A percentile compares a stretch with the other conserved stretches of the same genome.
Evolutionary conservation across 2,329 filamentous ascomycete species (phyloP).

Genomic region (Rhinocladiella similis): DNA sequence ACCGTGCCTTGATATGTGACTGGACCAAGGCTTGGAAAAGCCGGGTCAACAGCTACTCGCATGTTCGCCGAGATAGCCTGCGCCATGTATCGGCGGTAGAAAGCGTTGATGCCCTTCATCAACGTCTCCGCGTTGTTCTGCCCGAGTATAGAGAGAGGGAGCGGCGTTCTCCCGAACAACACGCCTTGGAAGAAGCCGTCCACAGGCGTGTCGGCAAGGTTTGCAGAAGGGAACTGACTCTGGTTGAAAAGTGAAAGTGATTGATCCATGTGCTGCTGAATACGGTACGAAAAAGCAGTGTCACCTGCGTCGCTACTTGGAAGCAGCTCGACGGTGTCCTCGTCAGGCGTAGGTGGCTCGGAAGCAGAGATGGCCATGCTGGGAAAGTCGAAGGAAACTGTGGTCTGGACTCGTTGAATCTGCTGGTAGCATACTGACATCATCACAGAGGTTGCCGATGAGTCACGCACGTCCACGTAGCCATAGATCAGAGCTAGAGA

Average conservation of each 20-base stretch:
- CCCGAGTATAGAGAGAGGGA: too few relatives aligned
- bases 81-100: conserved; percentile 30
- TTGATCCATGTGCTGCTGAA: conserved; percentile 19
- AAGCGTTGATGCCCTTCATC: conserved; percentile 4
- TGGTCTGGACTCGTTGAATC: conserved; percentile 11
- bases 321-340: conserved; percentile 8
- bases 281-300: conserved; percentile 17
- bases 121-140: not conserved
- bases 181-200: conserved; percentile 27
- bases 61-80: conserved; percentile 26
- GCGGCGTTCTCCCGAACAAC: conserved; percentile 15
- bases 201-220: not conserved
- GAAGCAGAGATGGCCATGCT: not conserved
- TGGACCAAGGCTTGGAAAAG: not conserved
- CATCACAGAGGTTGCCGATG: not conserved
- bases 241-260: conserved; percentile 24
- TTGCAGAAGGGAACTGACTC: not conserved
- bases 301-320: not conserved
- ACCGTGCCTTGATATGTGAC: not conserved
- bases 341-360: conserved; percentile 9
- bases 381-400: not conserved
- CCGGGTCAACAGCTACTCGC: conserved; percentile 5
- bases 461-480: conserved; percentile 7
- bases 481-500: conserved; percentile 26
- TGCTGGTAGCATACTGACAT: conserved; percentile 24